A percentile compares a stretch with the other conserved stretches of the same genome.
Conservation (phyloP, 805 yeast genomes). For the Candida pini region DNA sequence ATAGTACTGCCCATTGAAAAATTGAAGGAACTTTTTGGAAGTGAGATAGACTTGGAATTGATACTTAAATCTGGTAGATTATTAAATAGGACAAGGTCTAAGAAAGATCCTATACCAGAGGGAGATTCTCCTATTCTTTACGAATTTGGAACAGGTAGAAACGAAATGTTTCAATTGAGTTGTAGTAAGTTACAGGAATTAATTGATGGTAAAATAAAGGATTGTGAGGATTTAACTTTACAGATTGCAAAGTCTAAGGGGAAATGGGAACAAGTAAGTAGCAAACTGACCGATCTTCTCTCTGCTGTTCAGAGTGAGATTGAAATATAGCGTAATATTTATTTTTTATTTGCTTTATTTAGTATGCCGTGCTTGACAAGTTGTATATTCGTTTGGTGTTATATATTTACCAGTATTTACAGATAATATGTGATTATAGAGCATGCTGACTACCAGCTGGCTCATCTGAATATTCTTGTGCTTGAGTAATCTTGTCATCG, state of each 20-base stretch:
- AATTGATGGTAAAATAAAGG: slow-evolving; percentile 20
- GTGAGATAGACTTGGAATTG: slow-evolving; percentile 18
- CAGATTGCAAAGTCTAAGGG: slow-evolving; percentile 16
- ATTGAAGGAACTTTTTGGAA: slow-evolving; percentile 22
- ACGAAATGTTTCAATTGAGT: slow-evolving; percentile 15
- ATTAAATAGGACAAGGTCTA: slow-evolving; percentile 11
- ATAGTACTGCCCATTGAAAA: slow-evolving; percentile 20
- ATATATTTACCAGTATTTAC: slow-evolving; percentile 2
- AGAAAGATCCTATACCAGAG: too few species aligned
- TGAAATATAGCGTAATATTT: slow-evolving; percentile 1
- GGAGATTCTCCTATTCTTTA: too few species aligned
- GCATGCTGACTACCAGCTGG: slow-evolving; percentile 3
- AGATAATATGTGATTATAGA: slow-evolving; percentile 1
- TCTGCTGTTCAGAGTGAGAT: slow-evolving; percentile 6
- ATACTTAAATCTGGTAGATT: slow-evolving; percentile 21
- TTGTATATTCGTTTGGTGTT: neutral
- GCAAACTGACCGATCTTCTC: slow-evolving; percentile 10
- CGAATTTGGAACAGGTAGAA: slow-evolving; percentile 18
- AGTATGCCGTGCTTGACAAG: neutral
- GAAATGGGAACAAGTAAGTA: slow-evolving; percentile 22
- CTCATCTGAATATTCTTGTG: slow-evolving; percentile 14
- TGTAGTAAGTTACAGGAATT: slow-evolving; percentile 15
- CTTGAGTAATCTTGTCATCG: slow-evolving; percentile 25
- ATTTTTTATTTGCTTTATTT: neutral
- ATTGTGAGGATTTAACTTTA: slow-evolving; percentile 19